Evolutionary conservation across 2,329 filamentous ascomycete species (phyloP).

Genomic region (Ascochyta rabiei): DNA sequence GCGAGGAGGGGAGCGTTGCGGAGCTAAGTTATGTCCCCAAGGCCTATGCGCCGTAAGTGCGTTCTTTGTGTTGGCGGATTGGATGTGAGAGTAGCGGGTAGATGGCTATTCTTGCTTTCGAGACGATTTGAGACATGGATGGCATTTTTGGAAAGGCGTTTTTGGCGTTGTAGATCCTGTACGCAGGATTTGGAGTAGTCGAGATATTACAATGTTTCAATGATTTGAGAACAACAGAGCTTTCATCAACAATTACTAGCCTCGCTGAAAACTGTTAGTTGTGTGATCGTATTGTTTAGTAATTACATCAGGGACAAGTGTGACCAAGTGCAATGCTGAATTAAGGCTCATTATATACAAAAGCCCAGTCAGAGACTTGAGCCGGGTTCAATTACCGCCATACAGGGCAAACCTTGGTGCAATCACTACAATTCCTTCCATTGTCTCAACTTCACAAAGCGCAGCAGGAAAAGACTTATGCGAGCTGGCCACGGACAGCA

Average conservation of each 20-base stretch:
- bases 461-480: not conserved
- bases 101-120: not conserved
- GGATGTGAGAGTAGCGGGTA: not conserved
- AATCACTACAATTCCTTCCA: not conserved
- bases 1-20: slow-evolving; percentile 9
- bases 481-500: slow-evolving; percentile 58
- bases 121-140: not conserved
- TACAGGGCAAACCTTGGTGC: not conserved
- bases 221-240: not conserved
- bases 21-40: slow-evolving; percentile 16
- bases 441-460: not conserved
- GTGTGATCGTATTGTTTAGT: too few species aligned
- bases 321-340: too few species aligned
- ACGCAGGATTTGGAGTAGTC: slow-evolving; percentile 3
- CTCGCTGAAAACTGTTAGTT: too few species aligned
- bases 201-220: not conserved
- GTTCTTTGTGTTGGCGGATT: not conserved
- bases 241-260: too few species aligned
- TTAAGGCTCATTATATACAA: not conserved
- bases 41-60: slow-evolving; percentile 9
- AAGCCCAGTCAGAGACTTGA: slow-evolving; percentile 3
- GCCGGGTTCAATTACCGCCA: not conserved
- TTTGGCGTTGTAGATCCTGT: slow-evolving; percentile 6
- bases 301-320: too few species aligned
- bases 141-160: not conserved